Conservation (phyloP, 108 stramenopile genomes). For the Tribonema minus region DNA sequence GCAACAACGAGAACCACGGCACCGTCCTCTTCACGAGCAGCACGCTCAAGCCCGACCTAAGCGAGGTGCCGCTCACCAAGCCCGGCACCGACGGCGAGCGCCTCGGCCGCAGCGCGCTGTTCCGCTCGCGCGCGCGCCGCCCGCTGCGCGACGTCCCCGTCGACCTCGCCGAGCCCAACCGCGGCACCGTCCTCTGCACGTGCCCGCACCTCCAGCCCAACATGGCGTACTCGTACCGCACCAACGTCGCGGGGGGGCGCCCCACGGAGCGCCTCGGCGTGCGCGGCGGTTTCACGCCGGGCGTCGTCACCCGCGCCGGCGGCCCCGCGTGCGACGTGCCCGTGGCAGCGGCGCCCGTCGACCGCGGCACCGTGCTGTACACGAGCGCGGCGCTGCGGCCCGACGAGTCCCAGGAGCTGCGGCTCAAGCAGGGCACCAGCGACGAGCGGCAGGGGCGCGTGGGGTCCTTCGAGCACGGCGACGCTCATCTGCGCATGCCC, state of each 20-base stretch:
- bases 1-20: too few relatives aligned
- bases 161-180: too few relatives aligned
- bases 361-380: conserved; percentile 4
- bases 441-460: conserved; percentile 8
- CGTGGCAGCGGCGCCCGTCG: neutral
- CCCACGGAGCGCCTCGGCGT: conserved; percentile 9
- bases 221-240: too few relatives aligned
- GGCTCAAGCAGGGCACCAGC: too few relatives aligned
- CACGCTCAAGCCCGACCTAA: conserved; percentile 19
- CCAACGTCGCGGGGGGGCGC: neutral
- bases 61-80: neutral
- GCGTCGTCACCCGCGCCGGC: neutral
- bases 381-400: neutral
- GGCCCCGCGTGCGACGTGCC: conserved; percentile 22
- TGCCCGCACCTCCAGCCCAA: too few relatives aligned
- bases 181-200: too few relatives aligned
- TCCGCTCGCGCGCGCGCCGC: too few relatives aligned
- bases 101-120: too few relatives aligned
- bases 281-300: conserved; percentile 5
- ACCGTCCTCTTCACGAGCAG: conserved; percentile 13
- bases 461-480: conserved; percentile 27
- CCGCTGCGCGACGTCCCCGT: too few relatives aligned
- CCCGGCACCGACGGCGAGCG: conserved; percentile 4
- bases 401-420: neutral
- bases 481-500: too few relatives aligned